Evolutionary conservation across 192 early-diverging fungal species (phyloP).

Genomic region (Geranomyces michiganensis): DNA sequence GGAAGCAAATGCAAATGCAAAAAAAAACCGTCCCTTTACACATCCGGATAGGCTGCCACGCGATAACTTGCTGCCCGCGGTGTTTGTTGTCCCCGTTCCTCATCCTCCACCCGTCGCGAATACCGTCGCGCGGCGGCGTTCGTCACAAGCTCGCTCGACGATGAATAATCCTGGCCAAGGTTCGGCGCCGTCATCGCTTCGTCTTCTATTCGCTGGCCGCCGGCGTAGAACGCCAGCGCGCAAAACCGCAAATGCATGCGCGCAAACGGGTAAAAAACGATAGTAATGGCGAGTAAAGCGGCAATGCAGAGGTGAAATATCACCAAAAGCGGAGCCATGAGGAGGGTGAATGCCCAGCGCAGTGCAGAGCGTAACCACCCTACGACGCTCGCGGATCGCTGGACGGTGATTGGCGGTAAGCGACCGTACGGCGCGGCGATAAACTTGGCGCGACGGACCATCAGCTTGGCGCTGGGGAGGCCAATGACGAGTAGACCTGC

Average conservation of each 20-base stretch:
- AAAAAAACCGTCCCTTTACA: too few relatives aligned
- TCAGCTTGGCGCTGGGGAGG: neutral
- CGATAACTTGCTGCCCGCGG: too few relatives aligned
- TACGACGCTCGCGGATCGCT: too few relatives aligned
- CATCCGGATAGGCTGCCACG: too few relatives aligned
- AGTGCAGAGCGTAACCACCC: neutral
- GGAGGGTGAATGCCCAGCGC: neutral
- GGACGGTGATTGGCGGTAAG: neutral
- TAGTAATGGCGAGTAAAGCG: neutral
- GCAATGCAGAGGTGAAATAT: neutral
- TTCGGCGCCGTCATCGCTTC: too few relatives aligned
- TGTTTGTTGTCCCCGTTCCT: too few relatives aligned
- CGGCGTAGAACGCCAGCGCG: constrained; percentile 7
- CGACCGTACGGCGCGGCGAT: neutral
- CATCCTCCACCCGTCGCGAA: too few relatives aligned
- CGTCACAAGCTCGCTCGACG: too few relatives aligned
- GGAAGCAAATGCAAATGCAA: too few relatives aligned
- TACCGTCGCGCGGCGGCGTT: too few relatives aligned
- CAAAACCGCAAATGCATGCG: neutral
- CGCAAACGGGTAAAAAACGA: constrained; percentile 7
- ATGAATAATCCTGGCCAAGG: too few relatives aligned
- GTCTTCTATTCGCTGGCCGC: neutral
- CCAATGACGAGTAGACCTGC: neutral
- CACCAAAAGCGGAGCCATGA: neutral
- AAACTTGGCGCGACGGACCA: neutral